Conservation (phyloP, 108 stramenopile genomes). For the Fistulifera pelliculosa region DNA sequence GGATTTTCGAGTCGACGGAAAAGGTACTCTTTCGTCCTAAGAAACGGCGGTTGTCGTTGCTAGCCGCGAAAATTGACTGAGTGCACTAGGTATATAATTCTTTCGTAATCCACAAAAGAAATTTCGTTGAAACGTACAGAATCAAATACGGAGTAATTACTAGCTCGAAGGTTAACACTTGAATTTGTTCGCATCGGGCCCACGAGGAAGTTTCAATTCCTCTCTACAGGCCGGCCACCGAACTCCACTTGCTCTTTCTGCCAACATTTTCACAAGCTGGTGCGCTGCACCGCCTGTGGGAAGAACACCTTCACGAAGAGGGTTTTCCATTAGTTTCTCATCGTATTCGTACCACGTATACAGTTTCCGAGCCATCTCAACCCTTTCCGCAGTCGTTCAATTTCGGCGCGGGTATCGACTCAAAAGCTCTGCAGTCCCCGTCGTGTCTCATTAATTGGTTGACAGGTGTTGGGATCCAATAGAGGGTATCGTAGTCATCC, state of each 20-base stretch:
- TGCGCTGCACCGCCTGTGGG: conserved; percentile 31
- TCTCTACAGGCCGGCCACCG: conserved; percentile 21
- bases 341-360: conserved; percentile 21
- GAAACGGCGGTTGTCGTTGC: no score
- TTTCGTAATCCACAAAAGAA: no score
- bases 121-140: no score
- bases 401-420: conserved; percentile 20
- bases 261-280: conserved; percentile 23
- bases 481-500: conserved; percentile 7
- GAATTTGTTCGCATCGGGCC: not conserved
- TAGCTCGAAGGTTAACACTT: not conserved
- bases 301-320: conserved; percentile 16
- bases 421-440: not conserved
- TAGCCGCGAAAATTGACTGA: no score
- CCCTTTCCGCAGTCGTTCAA: conserved; percentile 22
- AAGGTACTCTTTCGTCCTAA: no score
- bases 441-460: conserved; percentile 1
- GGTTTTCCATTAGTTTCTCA: conserved; percentile 9
- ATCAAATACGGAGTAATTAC: no score
- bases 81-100: no score
- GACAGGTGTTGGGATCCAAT: conserved; percentile 12
- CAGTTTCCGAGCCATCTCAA: conserved; percentile 9
- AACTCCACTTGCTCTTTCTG: conserved; percentile 20
- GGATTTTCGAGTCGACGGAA: no score
- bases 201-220: conserved; percentile 10